phyloP scores from a whole-genome alignment of 2,329 filamentous ascomycete genomes.

The Pleomassaria siparia region DNA sequence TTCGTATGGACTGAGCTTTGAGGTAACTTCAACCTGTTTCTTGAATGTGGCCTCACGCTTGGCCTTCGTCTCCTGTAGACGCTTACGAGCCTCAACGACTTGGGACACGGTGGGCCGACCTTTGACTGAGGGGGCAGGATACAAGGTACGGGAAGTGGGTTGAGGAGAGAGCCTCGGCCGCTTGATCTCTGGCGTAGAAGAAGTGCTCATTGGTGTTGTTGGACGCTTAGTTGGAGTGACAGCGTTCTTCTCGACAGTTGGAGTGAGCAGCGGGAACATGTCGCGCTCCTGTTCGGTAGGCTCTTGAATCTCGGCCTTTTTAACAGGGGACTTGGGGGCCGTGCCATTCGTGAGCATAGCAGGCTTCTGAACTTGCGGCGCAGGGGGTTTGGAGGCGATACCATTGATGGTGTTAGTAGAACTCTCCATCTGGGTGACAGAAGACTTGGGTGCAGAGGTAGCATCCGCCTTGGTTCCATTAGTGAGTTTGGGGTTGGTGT shows the following conservation, averaged over 20 bases:
- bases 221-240: slow-evolving; percentile 2
- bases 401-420: background rate
- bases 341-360: background rate
- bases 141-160: background rate
- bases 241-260: slow-evolving; percentile 3
- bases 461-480: background rate
- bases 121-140: slow-evolving; percentile 10
- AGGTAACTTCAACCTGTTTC: slow-evolving; percentile 19
- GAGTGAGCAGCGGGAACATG: background rate
- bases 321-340: background rate
- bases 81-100: slow-evolving; percentile 17
- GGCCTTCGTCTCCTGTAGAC: slow-evolving; percentile 12
- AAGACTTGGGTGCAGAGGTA: background rate
- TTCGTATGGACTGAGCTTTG: slow-evolving; percentile 18
- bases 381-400: background rate
- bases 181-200: slow-evolving; percentile 6
- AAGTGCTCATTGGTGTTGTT: background rate
- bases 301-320: background rate
- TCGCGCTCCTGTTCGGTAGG: background rate
- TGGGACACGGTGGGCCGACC: slow-evolving; percentile 6
- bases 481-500: background rate
- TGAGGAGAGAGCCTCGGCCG: slow-evolving; percentile 3
- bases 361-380: background rate
- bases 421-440: background rate
- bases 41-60: slow-evolving; percentile 16